These are phyloP conservation scores for Apostasia ramifera DNA, from an alignment of 106 monocot genomes.

Conservation along the genomic window DNA sequence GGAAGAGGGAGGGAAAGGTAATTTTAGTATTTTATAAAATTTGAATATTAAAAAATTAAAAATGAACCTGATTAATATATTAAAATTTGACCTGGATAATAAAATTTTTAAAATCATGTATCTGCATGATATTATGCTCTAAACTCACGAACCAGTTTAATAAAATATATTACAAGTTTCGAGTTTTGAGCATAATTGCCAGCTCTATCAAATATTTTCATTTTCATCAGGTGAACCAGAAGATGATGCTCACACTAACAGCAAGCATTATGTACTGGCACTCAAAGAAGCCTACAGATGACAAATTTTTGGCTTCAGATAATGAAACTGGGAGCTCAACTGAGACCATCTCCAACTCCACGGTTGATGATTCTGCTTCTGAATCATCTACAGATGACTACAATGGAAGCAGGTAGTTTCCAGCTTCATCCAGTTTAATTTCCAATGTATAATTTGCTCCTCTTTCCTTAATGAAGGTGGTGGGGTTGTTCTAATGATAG, in stretches of 20 bases:
- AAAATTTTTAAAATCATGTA: too few species aligned
- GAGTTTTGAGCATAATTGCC: too few species aligned
- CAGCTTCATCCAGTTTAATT: neutral
- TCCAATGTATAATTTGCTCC: too few species aligned
- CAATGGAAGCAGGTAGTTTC: constrained; percentile 21
- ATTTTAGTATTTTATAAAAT: too few species aligned
- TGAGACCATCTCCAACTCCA: constrained; percentile 38
- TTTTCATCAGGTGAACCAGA: constrained; percentile 75
- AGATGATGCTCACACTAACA: constrained; percentile 89
- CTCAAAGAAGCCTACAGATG: constrained; percentile 31
- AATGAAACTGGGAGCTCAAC: constrained; percentile 52
- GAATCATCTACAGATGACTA: constrained; percentile 63
- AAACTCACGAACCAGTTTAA: too few species aligned
- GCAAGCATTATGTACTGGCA: constrained; percentile 96
- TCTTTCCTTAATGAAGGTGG: neutral
- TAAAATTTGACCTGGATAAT: too few species aligned
- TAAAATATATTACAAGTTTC: too few species aligned
- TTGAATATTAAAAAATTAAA: too few species aligned
- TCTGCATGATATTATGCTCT: too few species aligned
- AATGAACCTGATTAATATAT: too few species aligned
- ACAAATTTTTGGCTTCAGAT: constrained; percentile 35
- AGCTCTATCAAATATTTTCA: neutral
- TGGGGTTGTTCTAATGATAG: neutral
- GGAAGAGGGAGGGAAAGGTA: too few species aligned
- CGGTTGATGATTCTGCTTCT: constrained; percentile 65